Percentiles rank a stretch among this genome's conserved stretches.
phyloP scores from a whole-genome alignment of 2,329 filamentous ascomycete genomes.

The Rachicladosporium sp. region DNA sequence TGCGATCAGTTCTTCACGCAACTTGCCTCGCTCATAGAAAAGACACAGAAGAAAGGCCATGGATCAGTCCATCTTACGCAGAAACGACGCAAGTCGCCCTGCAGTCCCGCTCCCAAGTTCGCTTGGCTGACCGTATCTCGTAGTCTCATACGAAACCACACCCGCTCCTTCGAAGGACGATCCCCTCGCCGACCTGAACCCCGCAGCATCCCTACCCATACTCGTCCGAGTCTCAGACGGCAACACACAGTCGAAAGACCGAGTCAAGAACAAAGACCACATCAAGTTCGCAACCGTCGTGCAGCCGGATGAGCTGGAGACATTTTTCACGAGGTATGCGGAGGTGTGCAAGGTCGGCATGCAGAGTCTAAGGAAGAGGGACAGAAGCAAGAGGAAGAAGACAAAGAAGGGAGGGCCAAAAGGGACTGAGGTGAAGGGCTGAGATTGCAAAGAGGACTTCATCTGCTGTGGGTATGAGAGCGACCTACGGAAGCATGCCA shows the following conservation, averaged over 20 bases:
- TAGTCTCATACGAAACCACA: conserved; percentile 32
- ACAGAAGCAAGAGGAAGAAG: conserved; percentile 73
- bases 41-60: conserved; percentile 55
- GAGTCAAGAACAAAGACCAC: conserved; percentile 44
- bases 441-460: neutral
- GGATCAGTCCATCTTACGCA: conserved; percentile 65
- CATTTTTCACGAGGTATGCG: conserved; percentile 74
- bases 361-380: conserved; percentile 80
- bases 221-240: conserved; percentile 78
- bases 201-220: conserved; percentile 52
- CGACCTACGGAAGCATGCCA: too few species aligned
- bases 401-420: conserved; percentile 64
- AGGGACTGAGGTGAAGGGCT: conserved; percentile 6
- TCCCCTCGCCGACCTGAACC: conserved; percentile 48
- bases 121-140: conserved; percentile 2
- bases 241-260: conserved; percentile 34
- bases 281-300: conserved; percentile 78
- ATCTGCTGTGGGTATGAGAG: too few species aligned
- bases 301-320: conserved; percentile 59
- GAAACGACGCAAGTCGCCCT: conserved; percentile 52
- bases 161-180: conserved; percentile 32
- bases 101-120: neutral
- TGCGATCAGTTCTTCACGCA: conserved; percentile 56
- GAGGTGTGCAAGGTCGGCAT: conserved; percentile 86
- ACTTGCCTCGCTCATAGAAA: conserved; percentile 55